Evolutionary conservation across 2,329 filamentous ascomycete genomes (phyloP).

Genomic region (Calonectria ilicicola): DNA sequence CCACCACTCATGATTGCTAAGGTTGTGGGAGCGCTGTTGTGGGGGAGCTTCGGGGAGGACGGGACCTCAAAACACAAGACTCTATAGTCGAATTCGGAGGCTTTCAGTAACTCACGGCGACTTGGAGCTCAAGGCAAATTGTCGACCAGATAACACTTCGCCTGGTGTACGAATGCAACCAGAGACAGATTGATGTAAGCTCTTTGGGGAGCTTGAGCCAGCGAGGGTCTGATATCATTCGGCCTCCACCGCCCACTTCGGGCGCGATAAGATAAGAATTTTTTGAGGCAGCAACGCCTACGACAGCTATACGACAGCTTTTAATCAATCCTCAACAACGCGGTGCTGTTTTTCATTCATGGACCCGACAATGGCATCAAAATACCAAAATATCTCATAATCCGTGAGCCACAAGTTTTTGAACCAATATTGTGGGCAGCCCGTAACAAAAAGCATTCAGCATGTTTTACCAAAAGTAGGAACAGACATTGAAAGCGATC

Average conservation of each 20-base stretch:
- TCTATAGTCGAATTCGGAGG: not conserved
- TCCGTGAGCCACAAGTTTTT: not conserved
- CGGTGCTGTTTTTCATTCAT: not conserved
- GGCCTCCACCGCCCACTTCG: constrained; percentile 22
- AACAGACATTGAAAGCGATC: not conserved
- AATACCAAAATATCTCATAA: not conserved
- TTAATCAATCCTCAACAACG: not conserved
- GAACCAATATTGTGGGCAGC: not conserved
- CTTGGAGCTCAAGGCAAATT: not conserved
- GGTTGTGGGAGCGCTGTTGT: not conserved
- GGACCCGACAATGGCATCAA: not conserved
- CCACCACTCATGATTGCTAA: constrained; percentile 75
- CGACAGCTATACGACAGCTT: constrained; percentile 26
- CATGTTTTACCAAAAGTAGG: not conserved
- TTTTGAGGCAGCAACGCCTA: constrained; percentile 36
- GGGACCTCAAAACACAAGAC: not conserved
- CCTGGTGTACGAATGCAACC: not conserved
- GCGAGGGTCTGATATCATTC: constrained; percentile 41
- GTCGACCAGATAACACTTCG: not conserved
- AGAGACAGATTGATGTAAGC: constrained; percentile 25
- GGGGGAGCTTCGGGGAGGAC: not conserved
- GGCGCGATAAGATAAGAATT: constrained; percentile 41
- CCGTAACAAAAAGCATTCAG: not conserved
- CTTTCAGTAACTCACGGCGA: not conserved
- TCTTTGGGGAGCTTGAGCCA: constrained; percentile 25